These are phyloP conservation scores for Urochloa ruziziensis DNA, from an alignment of 176 grass and related monocot species.

Conservation along the genomic window DNA sequence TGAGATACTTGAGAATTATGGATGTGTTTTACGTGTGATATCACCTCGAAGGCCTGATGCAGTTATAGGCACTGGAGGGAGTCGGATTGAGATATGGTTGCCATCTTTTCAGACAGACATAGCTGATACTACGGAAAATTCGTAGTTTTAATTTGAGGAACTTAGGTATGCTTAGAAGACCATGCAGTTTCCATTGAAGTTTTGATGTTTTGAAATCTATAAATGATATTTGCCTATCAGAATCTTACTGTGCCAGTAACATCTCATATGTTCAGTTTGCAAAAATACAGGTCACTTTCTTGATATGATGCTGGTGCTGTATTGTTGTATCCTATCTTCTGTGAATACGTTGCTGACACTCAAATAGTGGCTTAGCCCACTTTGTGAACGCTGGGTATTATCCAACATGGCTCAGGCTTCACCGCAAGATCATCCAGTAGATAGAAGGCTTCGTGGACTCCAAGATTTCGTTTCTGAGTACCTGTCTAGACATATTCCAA, in stretches of 20 bases:
- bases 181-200: not conserved
- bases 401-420: not conserved
- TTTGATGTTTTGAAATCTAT: not conserved
- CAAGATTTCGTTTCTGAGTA: not conserved
- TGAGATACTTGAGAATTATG: conserved; percentile 70
- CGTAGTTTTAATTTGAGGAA: not conserved
- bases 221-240: not conserved
- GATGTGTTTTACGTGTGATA: conserved; percentile 72
- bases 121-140: not conserved
- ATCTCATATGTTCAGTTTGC: conserved; percentile 16
- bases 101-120: conserved; percentile 45
- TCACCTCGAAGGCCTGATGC: conserved; percentile 54
- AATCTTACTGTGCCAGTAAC: not conserved
- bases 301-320: not conserved
- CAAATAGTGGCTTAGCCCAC: not conserved
- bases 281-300: not conserved
- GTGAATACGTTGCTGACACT: not conserved
- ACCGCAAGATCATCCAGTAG: not conserved
- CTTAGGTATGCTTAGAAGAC: not conserved
- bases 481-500: no score
- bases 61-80: conserved; percentile 53
- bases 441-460: not conserved
- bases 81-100: conserved; percentile 72
- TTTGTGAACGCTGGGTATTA: not conserved
- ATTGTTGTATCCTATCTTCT: not conserved